These are phyloP conservation scores for Hebeloma cylindrosporum DNA, from an alignment of 768 basidiomycete species.

Conservation along the genomic window DNA sequence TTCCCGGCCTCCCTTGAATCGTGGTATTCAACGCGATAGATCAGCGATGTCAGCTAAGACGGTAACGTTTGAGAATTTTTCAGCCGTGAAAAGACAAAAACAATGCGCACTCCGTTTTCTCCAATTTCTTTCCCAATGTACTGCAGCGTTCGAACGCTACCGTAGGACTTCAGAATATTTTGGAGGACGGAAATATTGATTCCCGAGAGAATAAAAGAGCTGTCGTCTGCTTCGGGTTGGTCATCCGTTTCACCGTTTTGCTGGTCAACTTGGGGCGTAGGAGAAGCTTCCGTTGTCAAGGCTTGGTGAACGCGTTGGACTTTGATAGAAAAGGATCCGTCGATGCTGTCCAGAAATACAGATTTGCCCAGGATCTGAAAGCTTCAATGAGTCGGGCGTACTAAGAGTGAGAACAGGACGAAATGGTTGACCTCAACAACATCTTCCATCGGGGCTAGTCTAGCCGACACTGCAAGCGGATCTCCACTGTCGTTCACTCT, in stretches of 20 bases:
- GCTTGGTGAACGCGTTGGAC: conserved; percentile 32
- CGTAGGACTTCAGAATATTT: conserved; percentile 35
- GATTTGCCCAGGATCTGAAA: conserved; percentile 56
- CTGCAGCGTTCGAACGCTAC: conserved; percentile 31
- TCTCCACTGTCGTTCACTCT: conserved; percentile 24
- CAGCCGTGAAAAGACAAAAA: neutral
- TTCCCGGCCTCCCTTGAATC: conserved; percentile 58
- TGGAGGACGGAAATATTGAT: conserved; percentile 30
- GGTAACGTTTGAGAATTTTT: neutral
- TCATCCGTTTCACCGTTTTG: conserved; percentile 7
- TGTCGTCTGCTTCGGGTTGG: neutral
- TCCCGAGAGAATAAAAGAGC: conserved; percentile 4
- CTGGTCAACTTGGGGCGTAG: neutral
- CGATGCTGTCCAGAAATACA: conserved; percentile 47
- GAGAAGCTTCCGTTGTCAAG: neutral
- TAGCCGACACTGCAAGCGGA: conserved; percentile 37
- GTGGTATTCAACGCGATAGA: conserved; percentile 66
- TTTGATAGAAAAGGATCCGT: conserved; percentile 52
- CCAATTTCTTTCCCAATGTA: conserved; percentile 20
- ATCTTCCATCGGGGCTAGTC: conserved; percentile 47
- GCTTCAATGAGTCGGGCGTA: conserved; percentile 9
- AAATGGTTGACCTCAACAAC: conserved; percentile 42
- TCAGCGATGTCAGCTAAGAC: conserved; percentile 23
- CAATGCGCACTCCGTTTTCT: conserved; percentile 24
- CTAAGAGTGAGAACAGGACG: conserved; percentile 6